Evolutionary conservation across 345 rosid species (phyloP), one percentile per base, ranked within the genome.

Genomic region (Salix caprea): DNA sequence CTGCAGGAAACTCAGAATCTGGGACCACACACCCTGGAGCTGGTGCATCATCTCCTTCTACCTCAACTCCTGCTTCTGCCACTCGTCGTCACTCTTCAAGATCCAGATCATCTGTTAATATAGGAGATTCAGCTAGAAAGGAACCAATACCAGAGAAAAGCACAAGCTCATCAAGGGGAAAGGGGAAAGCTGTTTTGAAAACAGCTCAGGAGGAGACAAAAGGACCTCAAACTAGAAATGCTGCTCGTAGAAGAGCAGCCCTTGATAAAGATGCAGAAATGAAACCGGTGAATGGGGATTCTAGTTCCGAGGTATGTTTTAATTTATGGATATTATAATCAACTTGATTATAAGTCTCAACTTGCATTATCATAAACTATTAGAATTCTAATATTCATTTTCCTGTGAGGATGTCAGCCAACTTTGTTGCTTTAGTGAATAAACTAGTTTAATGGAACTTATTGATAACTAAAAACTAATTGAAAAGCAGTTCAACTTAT

Each of bases 151-250:
- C 67, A 77, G 98, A 92, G 83, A 94, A 91, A 85, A 85, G 89
- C 77, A 75, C 90, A 65, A 88, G 89, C 87, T 89, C 96, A 58
- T 94, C 97, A 0, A 96, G 92, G 85, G 99, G 96, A 46, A 96
- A 96, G 88, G 99, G 99, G 74, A 96, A 94, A 87, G 97, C 98
- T 76, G 97, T 96, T 78, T 77, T 96, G 88, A 96, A 91, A 86
- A 83, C 91, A 69, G 85, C 88, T 69, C 97, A 81, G 61, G 96
- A 86, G 70, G 99, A 89, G 78, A 82, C 84, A 34, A 88, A 90
- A 85, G 97, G 97, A 75, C 98, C 99, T 72, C 96, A 92, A 86
- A 96, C 99, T 34, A 92, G 98, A 87, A 96, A 91, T 86, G 89
- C 91, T 72, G 69, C 92, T 86, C 98, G 91, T 71, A 94, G 93